Conservation (phyloP, 2,329 filamentous ascomycete genomes). For the Colletotrichum graminicola region DNA sequence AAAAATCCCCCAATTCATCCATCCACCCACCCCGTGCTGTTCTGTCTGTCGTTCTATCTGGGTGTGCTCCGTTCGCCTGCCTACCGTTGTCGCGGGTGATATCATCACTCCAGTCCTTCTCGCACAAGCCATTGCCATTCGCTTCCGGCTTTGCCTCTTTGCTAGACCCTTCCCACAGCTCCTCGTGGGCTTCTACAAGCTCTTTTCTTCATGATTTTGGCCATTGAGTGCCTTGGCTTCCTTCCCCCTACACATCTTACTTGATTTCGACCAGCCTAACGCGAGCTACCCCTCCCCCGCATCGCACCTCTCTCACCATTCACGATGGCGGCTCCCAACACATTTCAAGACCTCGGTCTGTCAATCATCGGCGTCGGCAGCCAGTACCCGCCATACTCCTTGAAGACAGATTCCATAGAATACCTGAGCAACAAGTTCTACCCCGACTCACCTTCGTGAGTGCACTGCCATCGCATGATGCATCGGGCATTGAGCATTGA, state of each 20-base stretch:
- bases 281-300: slow-evolving; percentile 35
- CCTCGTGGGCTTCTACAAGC: slow-evolving; percentile 3
- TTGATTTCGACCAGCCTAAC: not conserved
- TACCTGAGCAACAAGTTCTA: slow-evolving; percentile 69
- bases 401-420: slow-evolving; percentile 64
- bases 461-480: slow-evolving; percentile 56
- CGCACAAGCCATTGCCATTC: slow-evolving; percentile 17
- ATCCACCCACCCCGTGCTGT: not conserved
- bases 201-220: slow-evolving; percentile 1
- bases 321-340: slow-evolving; percentile 57
- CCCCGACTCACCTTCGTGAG: slow-evolving; percentile 70
- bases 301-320: not conserved
- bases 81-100: slow-evolving; percentile 26
- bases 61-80: slow-evolving; percentile 1
- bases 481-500: slow-evolving; percentile 53
- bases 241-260: too few relatives aligned
- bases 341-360: slow-evolving; percentile 66
- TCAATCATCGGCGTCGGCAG: slow-evolving; percentile 70
- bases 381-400: slow-evolving; percentile 70
- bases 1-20: not conserved
- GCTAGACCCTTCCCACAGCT: not conserved
- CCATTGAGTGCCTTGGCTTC: not conserved
- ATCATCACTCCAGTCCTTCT: slow-evolving; percentile 29
- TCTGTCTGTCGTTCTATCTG: not conserved
- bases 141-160: not conserved